Evolutionary conservation across 2,329 filamentous ascomycete genomes (phyloP), one percentile per base, ranked within the genome.

Genomic region (Eutypa lata): DNA sequence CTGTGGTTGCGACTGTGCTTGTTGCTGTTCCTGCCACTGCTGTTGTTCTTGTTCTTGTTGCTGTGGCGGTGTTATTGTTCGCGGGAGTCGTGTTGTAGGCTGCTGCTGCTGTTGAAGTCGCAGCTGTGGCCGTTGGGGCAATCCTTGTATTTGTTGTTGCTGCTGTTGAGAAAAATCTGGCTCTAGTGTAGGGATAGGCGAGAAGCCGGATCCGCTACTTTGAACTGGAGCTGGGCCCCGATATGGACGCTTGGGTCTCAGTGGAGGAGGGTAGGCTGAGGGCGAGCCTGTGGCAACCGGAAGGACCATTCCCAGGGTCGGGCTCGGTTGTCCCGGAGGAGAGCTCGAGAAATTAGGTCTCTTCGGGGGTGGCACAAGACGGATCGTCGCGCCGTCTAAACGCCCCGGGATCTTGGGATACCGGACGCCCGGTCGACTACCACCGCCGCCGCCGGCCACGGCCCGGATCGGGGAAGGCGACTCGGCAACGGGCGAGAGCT

Each of bases 401-500:
- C 62, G 61, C 35, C 63, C 65, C n/a, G 61, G 54, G 16, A 65
- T 60, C 28, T 60, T 63, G 8, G 68, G 64, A 43, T 70, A 68
- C 10, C 51, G 61, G 24, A 69, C 68, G 14, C 69, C 68, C 33
- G 71, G 68, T 16, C 65, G 65, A 21, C 68, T 62, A 38, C 35
- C 35, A 18, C 7, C 35, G 13, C 35, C 13, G 31, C 31, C 31
- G 31, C 31, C 31, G 31, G 31, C 31, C 31, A 38, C 13, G 13
- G 6, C 35, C 35, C 16, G 33, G 42, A 50, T 58, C 7, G 68
- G 65, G 14, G 64, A 63, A 2, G 76, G 77, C 0, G 76, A 78
- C 59, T 82, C 78, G 13, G 67, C 68, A 6, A 82, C 78, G 1
- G 78, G 79, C 0, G 79, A 78, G 4, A 81, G 68, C 44, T 68